Percentiles rank a stretch among this genome's conserved stretches.
Conservation (phyloP, 2,329 filamentous ascomycete species). For the Ceratocystis diversiconidia region DNA sequence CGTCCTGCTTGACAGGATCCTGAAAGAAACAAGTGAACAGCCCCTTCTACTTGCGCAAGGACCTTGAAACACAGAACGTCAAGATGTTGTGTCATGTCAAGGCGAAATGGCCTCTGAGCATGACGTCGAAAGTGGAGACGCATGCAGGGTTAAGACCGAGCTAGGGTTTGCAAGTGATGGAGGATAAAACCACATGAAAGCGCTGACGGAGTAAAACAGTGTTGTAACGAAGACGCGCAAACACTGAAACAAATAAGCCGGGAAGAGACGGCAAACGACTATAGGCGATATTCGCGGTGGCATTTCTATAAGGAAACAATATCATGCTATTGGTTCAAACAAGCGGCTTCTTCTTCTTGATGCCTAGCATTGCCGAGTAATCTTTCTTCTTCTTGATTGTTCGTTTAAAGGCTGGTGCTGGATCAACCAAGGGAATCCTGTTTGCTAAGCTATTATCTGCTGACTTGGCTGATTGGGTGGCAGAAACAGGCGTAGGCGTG, state of each 20-base stretch:
- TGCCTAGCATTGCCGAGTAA: constrained; percentile 57
- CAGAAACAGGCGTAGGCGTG: background rate
- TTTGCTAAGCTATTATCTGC: constrained; percentile 19
- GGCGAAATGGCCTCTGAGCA: background rate
- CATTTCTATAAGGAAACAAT: constrained; percentile 3
- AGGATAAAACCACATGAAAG: background rate
- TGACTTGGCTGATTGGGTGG: background rate
- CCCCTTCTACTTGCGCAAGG: background rate
- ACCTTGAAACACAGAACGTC: constrained; percentile 2
- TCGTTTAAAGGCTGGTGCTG: constrained; percentile 44
- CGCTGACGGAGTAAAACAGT: constrained; percentile 14
- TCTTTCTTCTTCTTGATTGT: constrained; percentile 81
- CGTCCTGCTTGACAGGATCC: background rate
- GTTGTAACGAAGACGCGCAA: background rate
- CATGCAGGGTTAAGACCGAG: background rate
- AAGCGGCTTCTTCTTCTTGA: constrained; percentile 66
- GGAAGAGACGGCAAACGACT: background rate
- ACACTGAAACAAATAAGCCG: background rate
- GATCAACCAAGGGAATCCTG: constrained; percentile 17
- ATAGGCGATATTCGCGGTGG: no score
- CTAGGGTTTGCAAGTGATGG: background rate
- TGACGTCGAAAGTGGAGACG: constrained; percentile 5
- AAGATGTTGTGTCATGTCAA: constrained; percentile 1
- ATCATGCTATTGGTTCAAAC: constrained; percentile 29
- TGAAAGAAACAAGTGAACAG: background rate